These are phyloP conservation scores for Gracilaria caudata DNA, from an alignment of 23 red algal genomes.

Conservation along the genomic window DNA sequence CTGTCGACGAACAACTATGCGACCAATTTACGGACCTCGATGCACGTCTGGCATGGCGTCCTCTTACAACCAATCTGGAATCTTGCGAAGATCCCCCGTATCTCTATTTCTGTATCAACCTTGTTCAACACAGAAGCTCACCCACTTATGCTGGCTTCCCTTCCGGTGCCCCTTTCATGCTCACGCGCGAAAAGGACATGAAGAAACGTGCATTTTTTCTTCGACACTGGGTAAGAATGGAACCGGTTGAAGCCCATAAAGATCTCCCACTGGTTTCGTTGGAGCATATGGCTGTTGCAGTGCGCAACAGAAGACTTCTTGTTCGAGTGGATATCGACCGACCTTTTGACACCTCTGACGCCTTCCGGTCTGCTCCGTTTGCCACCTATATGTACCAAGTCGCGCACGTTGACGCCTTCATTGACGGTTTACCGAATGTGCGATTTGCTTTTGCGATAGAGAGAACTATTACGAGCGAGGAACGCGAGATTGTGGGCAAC, in stretches of 20 bases:
- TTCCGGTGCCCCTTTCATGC: constrained; percentile 66
- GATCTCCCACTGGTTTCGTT: constrained; percentile 15
- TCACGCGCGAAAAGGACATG: constrained; percentile 51
- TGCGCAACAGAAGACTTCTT: constrained; percentile 25
- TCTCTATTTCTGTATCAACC: constrained; percentile 51
- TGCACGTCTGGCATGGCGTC: constrained; percentile 49
- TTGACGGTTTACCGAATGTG: constrained; percentile 35
- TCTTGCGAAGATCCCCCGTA: constrained; percentile 64
- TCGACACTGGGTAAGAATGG: constrained; percentile 58
- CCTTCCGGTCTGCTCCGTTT: constrained; percentile 56
- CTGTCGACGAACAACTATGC: constrained; percentile 23
- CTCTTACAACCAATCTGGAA: constrained; percentile 51
- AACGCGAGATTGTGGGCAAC: constrained; percentile 41
- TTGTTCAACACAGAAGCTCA: constrained; percentile 14
- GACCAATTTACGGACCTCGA: constrained; percentile 37
- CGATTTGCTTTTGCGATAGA: constrained; percentile 65
- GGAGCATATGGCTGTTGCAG: constrained; percentile 52
- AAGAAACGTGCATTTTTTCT: constrained; percentile 65
- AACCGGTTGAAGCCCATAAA: constrained; percentile 2
- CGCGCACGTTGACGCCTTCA: constrained; percentile 58
- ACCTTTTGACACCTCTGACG: constrained; percentile 44
- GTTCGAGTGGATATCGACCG: constrained; percentile 62
- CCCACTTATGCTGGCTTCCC: constrained; percentile 55
- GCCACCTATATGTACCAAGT: constrained; percentile 65
- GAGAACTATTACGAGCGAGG: constrained; percentile 59